phyloP scores from a whole-genome alignment of 257 asterid genomes.

The Solanum dulcamara region DNA sequence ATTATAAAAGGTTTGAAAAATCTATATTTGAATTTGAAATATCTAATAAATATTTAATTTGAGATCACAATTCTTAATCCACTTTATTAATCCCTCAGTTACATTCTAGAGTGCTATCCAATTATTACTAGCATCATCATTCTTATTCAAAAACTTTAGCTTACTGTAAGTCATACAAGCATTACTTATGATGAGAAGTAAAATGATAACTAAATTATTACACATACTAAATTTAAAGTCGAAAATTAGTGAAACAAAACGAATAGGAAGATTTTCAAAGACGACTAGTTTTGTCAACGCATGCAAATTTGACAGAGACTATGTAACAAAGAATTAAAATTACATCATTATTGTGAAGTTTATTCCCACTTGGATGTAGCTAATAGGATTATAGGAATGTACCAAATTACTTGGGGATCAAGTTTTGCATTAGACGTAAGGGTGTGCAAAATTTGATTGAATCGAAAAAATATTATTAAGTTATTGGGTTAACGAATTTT shows the following conservation, averaged over 20 bases:
- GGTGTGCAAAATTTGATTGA: no score
- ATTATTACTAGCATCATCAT: not conserved
- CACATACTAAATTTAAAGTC: not conserved
- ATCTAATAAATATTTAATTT: not conserved
- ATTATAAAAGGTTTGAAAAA: not conserved
- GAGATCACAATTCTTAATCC: not conserved
- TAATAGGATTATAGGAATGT: not conserved
- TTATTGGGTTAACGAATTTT: no score
- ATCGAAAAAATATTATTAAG: no score
- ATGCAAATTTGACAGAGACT: not conserved
- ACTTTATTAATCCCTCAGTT: not conserved
- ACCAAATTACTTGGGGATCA: not conserved
- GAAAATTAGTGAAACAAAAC: not conserved
- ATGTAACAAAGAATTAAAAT: not conserved
- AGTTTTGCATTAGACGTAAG: not conserved
- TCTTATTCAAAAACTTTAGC: not conserved
- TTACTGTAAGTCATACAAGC: not conserved
- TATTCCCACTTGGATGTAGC: not conserved
- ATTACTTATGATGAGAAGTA: not conserved
- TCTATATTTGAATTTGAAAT: not conserved
- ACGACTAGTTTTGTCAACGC: not conserved
- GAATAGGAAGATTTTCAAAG: not conserved
- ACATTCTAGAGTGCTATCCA: not conserved
- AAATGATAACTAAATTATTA: not conserved
- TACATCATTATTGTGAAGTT: not conserved